Base-by-base conservation (phyloP, 1,284 basidiomycete species). In the Cronartium ribicola region DNA sequence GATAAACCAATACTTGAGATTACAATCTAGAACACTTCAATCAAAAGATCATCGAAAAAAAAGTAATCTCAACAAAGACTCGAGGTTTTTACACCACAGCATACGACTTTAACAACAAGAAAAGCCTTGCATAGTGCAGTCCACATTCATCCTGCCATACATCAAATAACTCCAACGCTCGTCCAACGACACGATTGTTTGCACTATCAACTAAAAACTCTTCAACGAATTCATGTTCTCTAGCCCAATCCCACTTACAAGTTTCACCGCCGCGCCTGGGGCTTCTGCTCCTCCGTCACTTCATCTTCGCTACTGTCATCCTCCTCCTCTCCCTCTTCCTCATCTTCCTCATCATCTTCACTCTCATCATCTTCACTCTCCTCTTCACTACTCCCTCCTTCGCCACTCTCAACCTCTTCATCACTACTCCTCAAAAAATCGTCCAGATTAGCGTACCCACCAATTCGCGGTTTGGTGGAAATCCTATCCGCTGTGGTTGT, bases 391-490 rank as follows among this genome's bases (percentile, higher is more conserved):
- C 4, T 10, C 40, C 61, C 64, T 60, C 66, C 71, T 22, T 66
- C 71, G n/a, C 11, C 44, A 39, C 67, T 70, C 48, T 51, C 48
- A 46, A 66, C 64, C 48, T 73, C 71, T 22, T 73, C 71, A 6
- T 14, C 51, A 44, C 69, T 72, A 37, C 69, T 72, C 57, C 65
- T 29, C 39, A 73, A 61, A 55, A 73, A 73, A 20, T 73, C 64
- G 59, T 73, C 64, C 11, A 73, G 59, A 73, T 66, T 66, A 11
- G 46, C 44, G 44, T 66, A 60, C 8, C 71, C 71, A 11, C 62
- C 40, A 55, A 61, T 51, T 20, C 46, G 40, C 14, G 17, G n/a
- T 39, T 40, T 64, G 1, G 7, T 20, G 43, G n/a, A 17, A 36
- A 29, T 36, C 64, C 36, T 13, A 36, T 14, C 36, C 20, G 5